Percentiles rank a stretch among this genome's conserved stretches.
Conservation (phyloP, 2,329 filamentous ascomycete genomes). For the Akanthomyces uredinophilus region DNA sequence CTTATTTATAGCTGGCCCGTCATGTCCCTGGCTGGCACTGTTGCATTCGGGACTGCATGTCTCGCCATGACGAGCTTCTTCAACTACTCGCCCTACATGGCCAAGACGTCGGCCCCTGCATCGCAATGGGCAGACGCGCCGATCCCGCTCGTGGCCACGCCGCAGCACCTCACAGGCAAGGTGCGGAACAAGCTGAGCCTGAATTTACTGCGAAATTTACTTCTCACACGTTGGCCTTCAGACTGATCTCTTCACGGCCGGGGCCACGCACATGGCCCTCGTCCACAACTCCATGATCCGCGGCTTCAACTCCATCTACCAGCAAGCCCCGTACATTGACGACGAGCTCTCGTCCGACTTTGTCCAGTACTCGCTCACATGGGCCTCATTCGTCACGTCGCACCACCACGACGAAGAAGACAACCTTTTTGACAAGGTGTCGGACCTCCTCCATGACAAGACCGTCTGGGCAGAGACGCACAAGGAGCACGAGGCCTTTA, state of each 20-base stretch:
- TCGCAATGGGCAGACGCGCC: slow-evolving; percentile 49
- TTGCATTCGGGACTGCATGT: slow-evolving; percentile 26
- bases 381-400: slow-evolving; percentile 54
- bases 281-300: slow-evolving; percentile 60
- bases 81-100: slow-evolving; percentile 31
- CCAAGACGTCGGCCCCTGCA: slow-evolving; percentile 28
- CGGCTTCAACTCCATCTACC: slow-evolving; percentile 59
- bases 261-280: slow-evolving; percentile 57
- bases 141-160: slow-evolving; percentile 49
- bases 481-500: slow-evolving; percentile 50
- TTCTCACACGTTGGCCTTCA: slow-evolving; percentile 20
- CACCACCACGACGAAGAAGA: slow-evolving; percentile 59
- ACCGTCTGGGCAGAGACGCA: slow-evolving; percentile 47
- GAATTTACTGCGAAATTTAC: too few species aligned
- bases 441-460: slow-evolving; percentile 45
- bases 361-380: slow-evolving; percentile 51
- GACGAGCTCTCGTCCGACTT: slow-evolving; percentile 52
- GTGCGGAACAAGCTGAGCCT: slow-evolving; percentile 23
- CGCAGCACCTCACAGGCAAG: slow-evolving; percentile 48
- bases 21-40: slow-evolving; percentile 21
- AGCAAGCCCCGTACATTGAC: slow-evolving; percentile 49
- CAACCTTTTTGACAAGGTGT: slow-evolving; percentile 50
- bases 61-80: slow-evolving; percentile 29
- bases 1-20: slow-evolving; percentile 10
- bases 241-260: slow-evolving; percentile 54